Evolutionary conservation across 805 yeast species (phyloP).

Genomic region (Sungouiella thailandica): DNA sequence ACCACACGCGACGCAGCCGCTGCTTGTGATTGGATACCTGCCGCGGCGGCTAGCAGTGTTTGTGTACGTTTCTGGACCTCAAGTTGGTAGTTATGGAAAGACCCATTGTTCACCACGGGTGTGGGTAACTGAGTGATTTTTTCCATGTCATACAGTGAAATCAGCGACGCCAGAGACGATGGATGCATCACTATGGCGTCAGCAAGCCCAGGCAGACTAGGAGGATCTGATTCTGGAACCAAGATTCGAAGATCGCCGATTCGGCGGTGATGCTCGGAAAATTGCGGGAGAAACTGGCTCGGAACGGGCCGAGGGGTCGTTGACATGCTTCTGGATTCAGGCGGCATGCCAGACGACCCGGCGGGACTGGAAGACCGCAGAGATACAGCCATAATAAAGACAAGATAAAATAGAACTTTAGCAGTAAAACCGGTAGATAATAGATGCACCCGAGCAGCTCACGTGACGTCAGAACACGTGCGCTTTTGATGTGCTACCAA

Average conservation of each 20-base stretch:
- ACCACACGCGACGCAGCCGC: constrained; percentile 5
- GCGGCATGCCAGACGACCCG: no score
- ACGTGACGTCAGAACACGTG: no score
- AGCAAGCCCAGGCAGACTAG: constrained; percentile 2
- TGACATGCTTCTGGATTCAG: no score
- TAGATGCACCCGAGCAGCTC: no score
- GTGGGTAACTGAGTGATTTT: constrained; percentile 43
- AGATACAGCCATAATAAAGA: no score
- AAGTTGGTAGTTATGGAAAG: constrained; percentile 4
- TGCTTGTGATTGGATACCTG: background rate
- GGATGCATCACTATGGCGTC: constrained; percentile 7
- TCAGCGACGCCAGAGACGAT: constrained; percentile 1
- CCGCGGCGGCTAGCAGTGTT: background rate
- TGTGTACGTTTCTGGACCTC: constrained; percentile 8
- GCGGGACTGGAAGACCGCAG: no score
- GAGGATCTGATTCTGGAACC: background rate
- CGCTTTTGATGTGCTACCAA: no score
- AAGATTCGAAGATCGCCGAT: background rate
- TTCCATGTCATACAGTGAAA: constrained; percentile 17
- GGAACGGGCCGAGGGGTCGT: no score
- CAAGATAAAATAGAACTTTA: no score
- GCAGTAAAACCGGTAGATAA: no score
- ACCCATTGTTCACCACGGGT: constrained; percentile 25
- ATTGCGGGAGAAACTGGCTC: no score
- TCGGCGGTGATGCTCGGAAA: background rate